Evolutionary conservation across 257 asterid genomes (phyloP), one percentile per base, ranked within the genome.

Genomic region (Ocimum tenuiflorum): DNA sequence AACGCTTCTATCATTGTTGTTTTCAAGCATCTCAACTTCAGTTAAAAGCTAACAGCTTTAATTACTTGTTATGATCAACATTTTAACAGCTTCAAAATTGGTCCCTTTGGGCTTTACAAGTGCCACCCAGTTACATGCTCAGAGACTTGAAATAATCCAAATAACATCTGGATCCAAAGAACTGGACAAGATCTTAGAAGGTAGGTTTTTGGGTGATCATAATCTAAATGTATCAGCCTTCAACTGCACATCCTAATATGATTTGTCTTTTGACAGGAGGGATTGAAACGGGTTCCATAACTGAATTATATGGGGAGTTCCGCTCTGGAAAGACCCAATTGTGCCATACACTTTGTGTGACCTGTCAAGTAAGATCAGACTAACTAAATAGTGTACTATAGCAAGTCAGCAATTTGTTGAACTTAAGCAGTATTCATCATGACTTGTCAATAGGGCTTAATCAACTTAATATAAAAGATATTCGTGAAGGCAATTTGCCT

Each of bases 311-410:
- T 64, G 99, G 97, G 50, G 99, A 92, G 70, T 89, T 81, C 35
- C 95, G 97, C 39, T 82, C 91, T 72, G 99, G 99, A 68, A 92
- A 92, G 81, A 92, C 99, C 83, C 99, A 92, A 79, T 86, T 92
- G 8, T 92, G 99, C 72, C 97, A 92, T 66, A 92, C 97, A 4
- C 81, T 89, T 5, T 92, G 97, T 71, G 99, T 92, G 47, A 86
- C 96, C 69, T 89, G 97, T 88, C 97, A 89, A 76, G 96, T 92
- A 80, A 69, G 82, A 68, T 35, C 62, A 60, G 63, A 36, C 19
- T 23, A 22, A 27, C 69, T 19, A 12, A 27, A 35, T 46, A 39
- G 23, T 14, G 51, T 31, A 35, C 5, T 3, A 22, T 63, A 29
- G 11, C 38, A 36, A 39, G 24, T 35, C 11, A 63, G 64, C 50